Evolutionary conservation across 1,284 basidiomycete genomes (phyloP), one percentile per base, ranked within the genome.

Genomic region (Porodaedalea pini): DNA sequence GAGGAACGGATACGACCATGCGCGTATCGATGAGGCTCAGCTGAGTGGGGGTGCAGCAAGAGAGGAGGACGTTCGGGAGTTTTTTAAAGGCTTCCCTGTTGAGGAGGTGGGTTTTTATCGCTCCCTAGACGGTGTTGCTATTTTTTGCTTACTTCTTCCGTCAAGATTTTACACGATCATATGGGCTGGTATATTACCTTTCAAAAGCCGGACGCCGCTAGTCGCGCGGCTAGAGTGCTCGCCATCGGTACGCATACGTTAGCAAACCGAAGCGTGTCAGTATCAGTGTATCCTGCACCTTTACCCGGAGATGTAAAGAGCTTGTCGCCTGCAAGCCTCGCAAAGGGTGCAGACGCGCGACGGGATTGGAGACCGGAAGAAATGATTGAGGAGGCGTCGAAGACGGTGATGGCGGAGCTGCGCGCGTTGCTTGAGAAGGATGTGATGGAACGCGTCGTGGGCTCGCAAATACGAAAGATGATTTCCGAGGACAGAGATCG

Each of bases 131-230:
- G n/a, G n/a, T n/a, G n/a, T 40, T 21, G 3, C 19, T 45, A 48
- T 21, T 19, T 39, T 50, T 19, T 31, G 25, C 41, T 25, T 34
- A 36, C 8, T 37, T 39, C 54, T 49, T 45, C n/a, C 59, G 37
- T 63, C 17, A 19, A 88, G 85, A 74, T 90, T 25, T 72, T 90
- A 1, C 80, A 81, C 60, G 88, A 90, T 67, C 77, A 80, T 52
- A 71, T 74, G 6, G 84, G 80, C 10, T 83, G 86, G 75, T 90
- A 88, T 64, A 78, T 89, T 59, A 86, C 86, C 2, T 91, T 91
- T 65, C 66, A 73, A 48, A 78, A 79, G 4, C 67, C 73, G 0
- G 81, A 82, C 59, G 72, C 78, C 2, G 88, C 88, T 0, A 77
- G 81, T 4, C 78, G 87, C 2, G 85, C 86, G 0, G 74, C 75